Evolutionary conservation across 345 rosid species (phyloP).

Genomic region (Durio zibethinus): DNA sequence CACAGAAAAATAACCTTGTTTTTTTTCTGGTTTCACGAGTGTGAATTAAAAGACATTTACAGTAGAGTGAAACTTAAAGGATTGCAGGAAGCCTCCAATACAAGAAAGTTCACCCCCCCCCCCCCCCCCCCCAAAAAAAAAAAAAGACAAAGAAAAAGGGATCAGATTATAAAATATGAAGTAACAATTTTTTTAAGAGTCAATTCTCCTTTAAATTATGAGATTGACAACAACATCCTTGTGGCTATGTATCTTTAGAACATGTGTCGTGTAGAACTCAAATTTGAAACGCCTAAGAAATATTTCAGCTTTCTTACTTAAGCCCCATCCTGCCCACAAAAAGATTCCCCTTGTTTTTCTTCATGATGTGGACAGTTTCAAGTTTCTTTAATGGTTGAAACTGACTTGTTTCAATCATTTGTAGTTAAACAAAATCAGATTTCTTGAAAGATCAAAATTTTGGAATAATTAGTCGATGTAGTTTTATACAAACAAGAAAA

Average conservation of each 20-base stretch:
- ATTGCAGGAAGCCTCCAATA: neutral
- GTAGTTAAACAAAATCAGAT: neutral
- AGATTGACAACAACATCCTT: slow-evolving; percentile 2
- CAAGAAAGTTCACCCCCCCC: neutral
- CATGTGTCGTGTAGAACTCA: slow-evolving; percentile 45
- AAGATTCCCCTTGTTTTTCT: neutral
- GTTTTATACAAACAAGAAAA: neutral
- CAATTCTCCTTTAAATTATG: neutral
- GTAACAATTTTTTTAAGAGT: neutral
- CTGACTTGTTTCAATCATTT: neutral
- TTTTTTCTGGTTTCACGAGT: neutral
- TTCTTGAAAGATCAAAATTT: neutral
- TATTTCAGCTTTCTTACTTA: neutral
- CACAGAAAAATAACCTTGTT: neutral
- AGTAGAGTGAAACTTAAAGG: neutral
- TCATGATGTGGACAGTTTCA: neutral
- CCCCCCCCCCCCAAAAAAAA: no score
- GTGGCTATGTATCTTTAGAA: neutral
- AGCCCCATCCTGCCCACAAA: neutral
- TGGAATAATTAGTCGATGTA: neutral
- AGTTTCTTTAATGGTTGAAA: neutral
- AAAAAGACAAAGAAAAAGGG: neutral
- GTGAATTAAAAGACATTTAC: neutral
- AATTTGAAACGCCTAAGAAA: slow-evolving; percentile 28
- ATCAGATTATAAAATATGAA: neutral